Evolutionary conservation across 176 grass and related monocot species (phyloP).

Genomic region (Carex pumila): DNA sequence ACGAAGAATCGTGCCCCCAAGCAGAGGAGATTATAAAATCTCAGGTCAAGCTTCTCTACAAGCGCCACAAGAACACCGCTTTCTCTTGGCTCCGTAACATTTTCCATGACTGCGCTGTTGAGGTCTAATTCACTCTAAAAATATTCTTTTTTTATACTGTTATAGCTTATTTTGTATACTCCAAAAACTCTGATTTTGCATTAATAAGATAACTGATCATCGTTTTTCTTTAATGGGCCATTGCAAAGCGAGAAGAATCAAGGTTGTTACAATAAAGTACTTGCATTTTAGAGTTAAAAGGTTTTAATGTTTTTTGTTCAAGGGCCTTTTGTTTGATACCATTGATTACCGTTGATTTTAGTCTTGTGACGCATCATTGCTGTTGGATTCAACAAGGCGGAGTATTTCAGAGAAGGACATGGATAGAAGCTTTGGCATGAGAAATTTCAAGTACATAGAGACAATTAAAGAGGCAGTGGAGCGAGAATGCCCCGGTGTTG

Average conservation of each 20-base stretch:
- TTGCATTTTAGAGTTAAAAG: not conserved
- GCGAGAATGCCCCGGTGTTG: constrained; percentile 37
- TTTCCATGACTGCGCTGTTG: constrained; percentile 39
- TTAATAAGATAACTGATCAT: too few species aligned
- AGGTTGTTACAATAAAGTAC: not conserved
- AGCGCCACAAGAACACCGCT: constrained; percentile 40
- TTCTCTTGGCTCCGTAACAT: constrained; percentile 47
- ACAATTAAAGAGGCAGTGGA: constrained; percentile 42
- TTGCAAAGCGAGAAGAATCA: not conserved
- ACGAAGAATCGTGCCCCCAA: constrained; percentile 33
- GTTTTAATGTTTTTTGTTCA: not conserved
- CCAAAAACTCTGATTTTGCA: not conserved
- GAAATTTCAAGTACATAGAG: constrained; percentile 35
- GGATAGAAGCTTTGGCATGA: constrained; percentile 35
- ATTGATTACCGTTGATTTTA: not conserved
- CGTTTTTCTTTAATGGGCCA: not conserved
- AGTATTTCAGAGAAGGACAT: constrained; percentile 34
- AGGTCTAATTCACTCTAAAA: not conserved
- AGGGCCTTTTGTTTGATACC: too few species aligned
- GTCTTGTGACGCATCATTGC: constrained; percentile 38
- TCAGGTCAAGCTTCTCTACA: constrained; percentile 38
- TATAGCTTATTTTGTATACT: not conserved
- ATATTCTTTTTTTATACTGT: not conserved
- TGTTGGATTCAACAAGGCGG: constrained; percentile 36
- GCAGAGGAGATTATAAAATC: constrained; percentile 29